phyloP scores from a whole-genome alignment of 2,329 filamentous ascomycete genomes.

The Botrytis byssoidea region DNA sequence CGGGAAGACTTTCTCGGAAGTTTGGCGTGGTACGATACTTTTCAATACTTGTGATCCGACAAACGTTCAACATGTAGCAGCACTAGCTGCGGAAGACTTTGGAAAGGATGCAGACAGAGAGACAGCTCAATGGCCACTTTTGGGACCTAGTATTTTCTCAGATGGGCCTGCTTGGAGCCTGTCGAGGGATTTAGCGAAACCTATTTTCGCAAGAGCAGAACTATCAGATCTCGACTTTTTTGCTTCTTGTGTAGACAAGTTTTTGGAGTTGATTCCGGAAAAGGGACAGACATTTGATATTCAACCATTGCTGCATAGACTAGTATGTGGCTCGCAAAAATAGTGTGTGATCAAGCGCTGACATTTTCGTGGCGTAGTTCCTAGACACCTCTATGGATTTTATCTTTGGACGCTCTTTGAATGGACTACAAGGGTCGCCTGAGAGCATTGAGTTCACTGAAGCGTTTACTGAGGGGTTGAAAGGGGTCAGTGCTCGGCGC shows the following conservation, averaged over 20 bases:
- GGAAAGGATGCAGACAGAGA: constrained; percentile 47
- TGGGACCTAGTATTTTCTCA: constrained; percentile 11
- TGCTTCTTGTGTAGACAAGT: constrained; percentile 5
- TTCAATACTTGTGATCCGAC: constrained; percentile 14
- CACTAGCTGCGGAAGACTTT: constrained; percentile 3
- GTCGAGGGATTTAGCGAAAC: constrained; percentile 15
- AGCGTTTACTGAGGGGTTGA: background rate
- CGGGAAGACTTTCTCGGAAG: constrained; percentile 16
- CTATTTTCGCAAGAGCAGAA: constrained; percentile 14
- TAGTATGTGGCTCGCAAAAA: background rate
- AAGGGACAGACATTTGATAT: constrained; percentile 15
- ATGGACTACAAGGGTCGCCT: background rate
- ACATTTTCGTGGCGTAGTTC: constrained; percentile 1
- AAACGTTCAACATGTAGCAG: constrained; percentile 13
- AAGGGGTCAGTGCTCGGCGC: background rate
- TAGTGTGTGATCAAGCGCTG: background rate
- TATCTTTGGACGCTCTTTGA: constrained; percentile 11
- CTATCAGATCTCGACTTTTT: constrained; percentile 13
- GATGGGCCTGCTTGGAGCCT: constrained; percentile 17
- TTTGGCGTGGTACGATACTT: background rate
- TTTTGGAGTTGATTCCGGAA: background rate
- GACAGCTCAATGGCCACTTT: constrained; percentile 39
- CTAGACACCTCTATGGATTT: constrained; percentile 14
- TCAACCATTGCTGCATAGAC: constrained; percentile 9
- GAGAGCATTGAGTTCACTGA: constrained; percentile 7